Evolutionary conservation across 306 rosid genomes (phyloP), one percentile per base, ranked within the genome.

Genomic region (Cucurbita argyrosperma): DNA sequence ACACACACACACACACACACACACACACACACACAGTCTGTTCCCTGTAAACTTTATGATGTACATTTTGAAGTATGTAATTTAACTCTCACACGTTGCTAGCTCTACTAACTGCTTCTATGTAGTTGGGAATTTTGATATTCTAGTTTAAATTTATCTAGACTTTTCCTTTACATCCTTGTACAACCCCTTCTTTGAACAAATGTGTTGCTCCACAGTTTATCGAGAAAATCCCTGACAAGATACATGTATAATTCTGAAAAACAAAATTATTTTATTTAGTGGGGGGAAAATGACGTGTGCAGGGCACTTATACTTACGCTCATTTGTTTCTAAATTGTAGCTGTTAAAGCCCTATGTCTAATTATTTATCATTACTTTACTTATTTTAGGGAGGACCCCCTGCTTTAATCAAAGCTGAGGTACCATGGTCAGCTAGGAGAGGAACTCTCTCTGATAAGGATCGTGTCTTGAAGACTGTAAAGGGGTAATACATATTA

Each of bases 341-440:
- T 35, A 4, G 72, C 58, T 74, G 71, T 50, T 52, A 65, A 42
- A 39, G 10, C 23, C 54, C 11, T 77, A 39, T 77, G 53, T 74
- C 71, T 12, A 46, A 10, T 46, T 45, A 74, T 14, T 59, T 56
- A 4, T 30, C n/a, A 49, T 55, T 18, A 43, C 19, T 52, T 51
- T 38, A 52, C 26, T 52, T 23, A 43, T 52, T 72, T 74, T 84
- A 91, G 97, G 96, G 90, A 68, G 96, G 92, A 74, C 83, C 96
- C 68, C 80, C 90, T n/a, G 79, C 89, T 55, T 80, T 95, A 63
- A 84, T 86, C 77, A 95, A 91, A 83, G 99, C 97, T 46, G 96
- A 88, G 71, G 90, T 88, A 70, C 99, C 97, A 57, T 95, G 99
- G 99, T 95, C 99, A 61, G 91, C 87, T 52, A 88, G 91, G 83